These are phyloP conservation scores for Microstegium vimineum DNA, from an alignment of 176 grass and related monocot species.

Conservation along the genomic window DNA sequence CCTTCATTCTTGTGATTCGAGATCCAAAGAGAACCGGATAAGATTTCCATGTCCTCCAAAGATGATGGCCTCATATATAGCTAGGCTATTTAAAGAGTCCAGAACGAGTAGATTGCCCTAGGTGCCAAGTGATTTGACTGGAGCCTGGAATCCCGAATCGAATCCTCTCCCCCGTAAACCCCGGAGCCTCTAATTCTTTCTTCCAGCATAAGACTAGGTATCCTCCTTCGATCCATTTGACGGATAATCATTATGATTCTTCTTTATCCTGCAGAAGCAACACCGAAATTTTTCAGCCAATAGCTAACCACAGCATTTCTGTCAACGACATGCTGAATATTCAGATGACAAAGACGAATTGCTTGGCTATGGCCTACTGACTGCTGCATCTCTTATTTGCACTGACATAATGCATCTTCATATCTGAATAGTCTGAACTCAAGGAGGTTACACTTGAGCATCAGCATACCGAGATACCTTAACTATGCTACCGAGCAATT, in stretches of 20 bases:
- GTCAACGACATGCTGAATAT: not conserved
- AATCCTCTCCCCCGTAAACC: constrained; percentile 46
- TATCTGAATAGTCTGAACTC: constrained; percentile 3
- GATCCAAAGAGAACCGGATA: constrained; percentile 43
- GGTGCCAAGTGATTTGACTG: constrained; percentile 31
- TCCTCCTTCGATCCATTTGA: constrained; percentile 17
- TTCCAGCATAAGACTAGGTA: not conserved
- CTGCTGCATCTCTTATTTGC: not conserved
- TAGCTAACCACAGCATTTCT: not conserved
- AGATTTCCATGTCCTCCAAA: constrained; percentile 48
- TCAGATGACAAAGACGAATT: constrained; percentile 21
- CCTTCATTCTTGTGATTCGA: constrained; percentile 15
- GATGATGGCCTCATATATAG: constrained; percentile 8
- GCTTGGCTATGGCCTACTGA: not conserved
- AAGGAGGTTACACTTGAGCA: not conserved
- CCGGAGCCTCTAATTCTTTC: constrained; percentile 18
- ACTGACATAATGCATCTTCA: not conserved
- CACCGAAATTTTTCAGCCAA: not conserved
- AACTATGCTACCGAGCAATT: not conserved
- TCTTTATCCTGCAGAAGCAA: constrained; percentile 17
- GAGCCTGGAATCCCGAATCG: constrained; percentile 36
- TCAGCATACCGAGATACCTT: not conserved
- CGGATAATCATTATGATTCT: not conserved
- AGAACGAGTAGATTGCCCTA: constrained; percentile 14
- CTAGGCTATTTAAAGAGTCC: constrained; percentile 26